Percentiles rank a stretch among this genome's conserved stretches.
Evolutionary conservation across 1,284 basidiomycete genomes (phyloP).

Genomic region (Fomitopsis palustris): DNA sequence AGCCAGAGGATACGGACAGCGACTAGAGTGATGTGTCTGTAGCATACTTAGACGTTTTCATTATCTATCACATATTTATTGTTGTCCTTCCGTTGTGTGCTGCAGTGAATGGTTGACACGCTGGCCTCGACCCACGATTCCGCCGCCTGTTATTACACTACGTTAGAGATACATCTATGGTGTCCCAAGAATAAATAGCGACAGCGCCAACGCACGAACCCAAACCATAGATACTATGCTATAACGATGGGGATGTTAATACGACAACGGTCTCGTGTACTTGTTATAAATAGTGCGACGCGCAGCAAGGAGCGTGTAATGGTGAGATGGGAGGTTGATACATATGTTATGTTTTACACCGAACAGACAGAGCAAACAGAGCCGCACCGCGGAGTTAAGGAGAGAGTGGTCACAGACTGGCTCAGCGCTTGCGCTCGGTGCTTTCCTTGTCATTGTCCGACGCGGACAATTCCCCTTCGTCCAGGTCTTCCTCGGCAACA

Average conservation of each 20-base stretch:
- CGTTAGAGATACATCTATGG: neutral
- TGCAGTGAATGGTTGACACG: neutral
- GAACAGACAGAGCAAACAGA: neutral
- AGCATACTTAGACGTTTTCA: neutral
- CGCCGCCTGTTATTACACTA: neutral
- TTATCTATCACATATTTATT: neutral
- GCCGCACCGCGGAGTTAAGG: neutral
- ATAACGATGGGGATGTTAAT: neutral
- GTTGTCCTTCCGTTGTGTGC: neutral
- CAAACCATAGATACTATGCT: neutral
- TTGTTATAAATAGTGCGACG: neutral
- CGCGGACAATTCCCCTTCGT: slow-evolving; percentile 16
- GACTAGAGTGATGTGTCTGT: slow-evolving; percentile 11
- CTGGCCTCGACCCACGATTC: neutral
- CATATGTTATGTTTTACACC: neutral
- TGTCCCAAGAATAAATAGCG: neutral
- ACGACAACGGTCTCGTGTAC: neutral
- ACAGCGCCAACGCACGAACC: neutral
- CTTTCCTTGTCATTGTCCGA: neutral
- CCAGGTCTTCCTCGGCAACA: slow-evolving; percentile 21
- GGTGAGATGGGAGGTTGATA: neutral
- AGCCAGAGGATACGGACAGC: slow-evolving; percentile 75
- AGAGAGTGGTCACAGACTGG: neutral
- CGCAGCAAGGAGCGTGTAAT: neutral
- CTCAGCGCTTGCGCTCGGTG: slow-evolving; percentile 9